A percentile compares a stretch with the other conserved stretches of the same genome.
Evolutionary conservation across 768 basidiomycete species (phyloP).

Genomic region (Tricholoma sp.): DNA sequence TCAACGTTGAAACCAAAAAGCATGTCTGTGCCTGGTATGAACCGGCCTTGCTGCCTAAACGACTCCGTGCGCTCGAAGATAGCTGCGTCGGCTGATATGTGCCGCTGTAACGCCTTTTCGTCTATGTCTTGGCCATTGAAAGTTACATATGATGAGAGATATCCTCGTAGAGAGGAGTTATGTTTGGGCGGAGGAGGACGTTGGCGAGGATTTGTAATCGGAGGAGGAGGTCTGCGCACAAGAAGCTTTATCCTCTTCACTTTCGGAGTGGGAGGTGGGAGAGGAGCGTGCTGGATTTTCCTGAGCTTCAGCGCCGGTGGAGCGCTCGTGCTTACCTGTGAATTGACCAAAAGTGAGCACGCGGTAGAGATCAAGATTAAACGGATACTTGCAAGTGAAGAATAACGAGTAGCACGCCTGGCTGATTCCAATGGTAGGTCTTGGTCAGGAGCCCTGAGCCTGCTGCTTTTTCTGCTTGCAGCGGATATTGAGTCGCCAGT

Average conservation of each 20-base stretch:
- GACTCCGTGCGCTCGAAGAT: conserved; percentile 28
- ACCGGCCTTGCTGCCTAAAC: conserved; percentile 32
- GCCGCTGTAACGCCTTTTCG: conserved; percentile 20
- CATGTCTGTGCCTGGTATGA: conserved; percentile 33
- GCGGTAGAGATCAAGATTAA: neutral
- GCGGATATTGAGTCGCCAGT: conserved; percentile 8
- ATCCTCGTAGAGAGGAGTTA: conserved; percentile 47
- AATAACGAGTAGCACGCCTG: conserved; percentile 1
- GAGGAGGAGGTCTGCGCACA: conserved; percentile 58
- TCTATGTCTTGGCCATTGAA: conserved; percentile 47
- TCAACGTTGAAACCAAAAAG: conserved; percentile 24
- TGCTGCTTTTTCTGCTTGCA: conserved; percentile 12
- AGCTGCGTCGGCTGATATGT: conserved; percentile 25
- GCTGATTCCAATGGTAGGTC: conserved; percentile 3
- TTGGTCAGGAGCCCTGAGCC: conserved; percentile 8
- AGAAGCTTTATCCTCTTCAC: conserved; percentile 66
- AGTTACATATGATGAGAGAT: conserved; percentile 59
- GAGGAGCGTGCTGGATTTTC: conserved; percentile 3
- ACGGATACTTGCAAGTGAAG: neutral
- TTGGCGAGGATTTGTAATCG: conserved; percentile 64
- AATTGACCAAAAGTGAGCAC: neutral
- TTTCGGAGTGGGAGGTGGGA: conserved; percentile 16
- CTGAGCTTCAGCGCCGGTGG: neutral
- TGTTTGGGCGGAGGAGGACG: conserved; percentile 48
- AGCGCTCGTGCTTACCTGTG: neutral